Evolutionary conservation across 2,329 filamentous ascomycete genomes (phyloP).

Genomic region (Phialophora chinensis): DNA sequence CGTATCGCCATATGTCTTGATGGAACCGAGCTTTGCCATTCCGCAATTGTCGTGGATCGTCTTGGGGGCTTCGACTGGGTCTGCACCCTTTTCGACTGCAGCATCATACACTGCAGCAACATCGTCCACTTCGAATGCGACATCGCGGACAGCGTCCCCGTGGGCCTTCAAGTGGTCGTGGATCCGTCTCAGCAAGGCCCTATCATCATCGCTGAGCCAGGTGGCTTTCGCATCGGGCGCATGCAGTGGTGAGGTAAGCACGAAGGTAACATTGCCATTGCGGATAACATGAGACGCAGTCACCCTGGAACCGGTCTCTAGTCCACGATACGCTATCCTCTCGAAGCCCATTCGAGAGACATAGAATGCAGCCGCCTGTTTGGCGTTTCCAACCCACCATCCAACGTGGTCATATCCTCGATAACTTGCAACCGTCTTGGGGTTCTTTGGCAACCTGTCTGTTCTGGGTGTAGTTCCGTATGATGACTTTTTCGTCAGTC

Average conservation of each 20-base stretch:
- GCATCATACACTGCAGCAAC: conserved; percentile 78
- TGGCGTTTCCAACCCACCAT: conserved; percentile 97
- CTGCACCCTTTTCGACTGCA: conserved; percentile 64
- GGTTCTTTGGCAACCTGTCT: conserved; percentile 23
- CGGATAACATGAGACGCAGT: conserved; percentile 83
- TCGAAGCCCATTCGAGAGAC: conserved; percentile 85
- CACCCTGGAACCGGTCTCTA: conserved; percentile 83
- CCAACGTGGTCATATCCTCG: conserved; percentile 90
- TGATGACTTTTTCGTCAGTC: conserved; percentile 15
- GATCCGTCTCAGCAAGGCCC: conserved; percentile 71
- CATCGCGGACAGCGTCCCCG: conserved; percentile 93
- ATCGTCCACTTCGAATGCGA: conserved; percentile 92
- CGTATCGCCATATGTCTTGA: conserved; percentile 92
- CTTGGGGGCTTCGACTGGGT: conserved; percentile 54
- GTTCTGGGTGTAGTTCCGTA: conserved; percentile 10
- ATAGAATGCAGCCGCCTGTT: conserved; percentile 91
- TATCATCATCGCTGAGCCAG: conserved; percentile 59
- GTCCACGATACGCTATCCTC: conserved; percentile 79
- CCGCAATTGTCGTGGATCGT: conserved; percentile 68
- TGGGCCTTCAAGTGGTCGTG: conserved; percentile 83
- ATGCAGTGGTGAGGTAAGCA: conserved; percentile 81
- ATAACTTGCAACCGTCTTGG: conserved; percentile 54
- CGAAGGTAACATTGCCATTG: conserved; percentile 78
- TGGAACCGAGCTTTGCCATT: conserved; percentile 74
- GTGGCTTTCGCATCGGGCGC: conserved; percentile 67